Evolutionary conservation across 1,284 basidiomycete species (phyloP).

Genomic region (Leccinum glutinopallens): DNA sequence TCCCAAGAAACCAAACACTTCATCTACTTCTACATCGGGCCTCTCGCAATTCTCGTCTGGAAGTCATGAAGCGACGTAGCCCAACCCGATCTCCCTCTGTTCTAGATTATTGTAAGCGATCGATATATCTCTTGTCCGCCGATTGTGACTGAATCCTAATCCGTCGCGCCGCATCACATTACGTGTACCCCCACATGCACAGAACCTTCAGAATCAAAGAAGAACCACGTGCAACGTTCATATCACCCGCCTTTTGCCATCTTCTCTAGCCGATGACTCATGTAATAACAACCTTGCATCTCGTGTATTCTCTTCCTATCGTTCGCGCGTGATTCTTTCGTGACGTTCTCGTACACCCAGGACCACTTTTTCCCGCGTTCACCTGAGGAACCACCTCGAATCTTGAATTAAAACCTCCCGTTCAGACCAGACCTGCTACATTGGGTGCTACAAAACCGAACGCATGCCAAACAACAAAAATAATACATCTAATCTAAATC

Average conservation of each 20-base stretch:
- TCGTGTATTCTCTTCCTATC: background rate
- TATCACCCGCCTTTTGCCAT: background rate
- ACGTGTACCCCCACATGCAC: background rate
- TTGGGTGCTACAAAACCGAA: conserved; percentile 28
- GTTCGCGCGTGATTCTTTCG: background rate
- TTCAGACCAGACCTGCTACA: background rate
- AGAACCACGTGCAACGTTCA: background rate
- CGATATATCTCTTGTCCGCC: conserved; percentile 8
- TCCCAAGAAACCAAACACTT: conserved; percentile 90
- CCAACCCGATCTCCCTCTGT: conserved; percentile 14
- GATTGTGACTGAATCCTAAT: background rate
- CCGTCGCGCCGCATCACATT: background rate
- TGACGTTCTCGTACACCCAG: background rate
- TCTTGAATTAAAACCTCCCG: background rate
- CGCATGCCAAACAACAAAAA: conserved; percentile 24
- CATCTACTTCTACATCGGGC: conserved; percentile 94
- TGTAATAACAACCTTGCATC: background rate
- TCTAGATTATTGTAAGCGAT: conserved; percentile 33
- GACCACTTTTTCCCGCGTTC: too few species aligned
- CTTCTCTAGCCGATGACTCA: background rate
- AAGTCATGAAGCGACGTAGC: conserved; percentile 64
- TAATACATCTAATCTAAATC: conserved; percentile 17
- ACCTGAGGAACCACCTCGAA: background rate
- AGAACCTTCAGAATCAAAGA: conserved; percentile 2
- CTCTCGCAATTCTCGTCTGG: conserved; percentile 91